Evolutionary conservation across 164 flowering plant genomes (phyloP).

Genomic region (Akebia trifoliata): DNA sequence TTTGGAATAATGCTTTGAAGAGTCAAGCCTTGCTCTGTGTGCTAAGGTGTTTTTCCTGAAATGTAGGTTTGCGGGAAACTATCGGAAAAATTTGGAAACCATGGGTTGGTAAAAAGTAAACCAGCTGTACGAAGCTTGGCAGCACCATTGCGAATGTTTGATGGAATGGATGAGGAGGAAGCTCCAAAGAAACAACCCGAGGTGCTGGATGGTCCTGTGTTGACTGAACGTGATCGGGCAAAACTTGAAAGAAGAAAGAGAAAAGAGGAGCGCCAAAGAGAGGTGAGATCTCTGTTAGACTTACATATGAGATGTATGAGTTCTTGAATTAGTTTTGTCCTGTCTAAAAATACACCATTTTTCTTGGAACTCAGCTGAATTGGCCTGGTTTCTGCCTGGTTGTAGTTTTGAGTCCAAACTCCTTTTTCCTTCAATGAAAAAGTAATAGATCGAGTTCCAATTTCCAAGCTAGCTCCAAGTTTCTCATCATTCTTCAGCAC

Average conservation of each 20-base stretch:
- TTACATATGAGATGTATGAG: not conserved
- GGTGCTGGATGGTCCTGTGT: conserved; percentile 71
- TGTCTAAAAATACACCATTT: not conserved
- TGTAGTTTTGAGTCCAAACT: not conserved
- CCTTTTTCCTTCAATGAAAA: too few species aligned
- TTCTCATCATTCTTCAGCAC: too few species aligned
- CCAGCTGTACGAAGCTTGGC: conserved; percentile 80
- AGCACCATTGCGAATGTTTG: conserved; percentile 83
- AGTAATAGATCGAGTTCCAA: too few species aligned
- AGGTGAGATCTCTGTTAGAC: conserved; percentile 37
- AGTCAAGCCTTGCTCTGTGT: too few species aligned
- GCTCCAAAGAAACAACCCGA: conserved; percentile 82
- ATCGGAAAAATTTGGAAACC: conserved; percentile 87
- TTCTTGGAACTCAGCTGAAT: not conserved
- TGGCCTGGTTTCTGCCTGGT: not conserved
- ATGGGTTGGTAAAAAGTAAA: conserved; percentile 74
- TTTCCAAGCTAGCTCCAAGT: too few species aligned
- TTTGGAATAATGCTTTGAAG: too few species aligned
- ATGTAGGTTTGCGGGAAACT: conserved; percentile 72
- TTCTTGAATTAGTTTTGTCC: not conserved
- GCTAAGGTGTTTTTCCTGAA: too few species aligned
- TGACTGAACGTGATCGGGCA: conserved; percentile 74
- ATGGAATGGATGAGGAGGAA: conserved; percentile 89
- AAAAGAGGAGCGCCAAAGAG: conserved; percentile 95
- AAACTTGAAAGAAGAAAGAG: conserved; percentile 89